These are phyloP conservation scores for Ceratobasidium sp. DNA, from an alignment of 1,284 basidiomycete species.

Conservation along the genomic window DNA sequence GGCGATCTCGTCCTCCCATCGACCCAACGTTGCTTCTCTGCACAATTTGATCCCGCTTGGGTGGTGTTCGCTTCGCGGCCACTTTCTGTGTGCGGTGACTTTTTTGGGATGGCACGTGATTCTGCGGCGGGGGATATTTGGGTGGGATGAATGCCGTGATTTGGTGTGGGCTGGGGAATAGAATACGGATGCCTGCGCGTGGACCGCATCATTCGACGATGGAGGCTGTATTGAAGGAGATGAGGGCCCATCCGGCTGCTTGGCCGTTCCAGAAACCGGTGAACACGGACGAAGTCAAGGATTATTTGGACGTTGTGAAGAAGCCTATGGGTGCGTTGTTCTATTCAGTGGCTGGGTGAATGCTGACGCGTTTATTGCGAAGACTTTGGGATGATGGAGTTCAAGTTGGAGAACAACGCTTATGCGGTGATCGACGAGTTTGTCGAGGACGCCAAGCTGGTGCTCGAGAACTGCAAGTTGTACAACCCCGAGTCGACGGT, in stretches of 20 bases:
- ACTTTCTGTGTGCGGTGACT: background rate
- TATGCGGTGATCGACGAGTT: constrained; percentile 85
- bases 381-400: constrained; percentile 94
- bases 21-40: no score
- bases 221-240: constrained; percentile 84
- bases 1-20: no score
- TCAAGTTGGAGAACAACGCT: constrained; percentile 85
- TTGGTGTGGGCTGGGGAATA: constrained; percentile 45
- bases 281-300: constrained; percentile 82
- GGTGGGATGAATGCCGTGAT: background rate
- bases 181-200: constrained; percentile 63
- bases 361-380: constrained; percentile 33
- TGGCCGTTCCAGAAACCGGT: constrained; percentile 93
- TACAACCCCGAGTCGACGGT: constrained; percentile 91
- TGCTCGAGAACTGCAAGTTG: constrained; percentile 90
- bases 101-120: background rate
- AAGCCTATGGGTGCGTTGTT: constrained; percentile 85
- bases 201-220: constrained; percentile 71
- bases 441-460: constrained; percentile 80
- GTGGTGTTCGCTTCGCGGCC: background rate
- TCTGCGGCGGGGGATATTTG: constrained; percentile 10
- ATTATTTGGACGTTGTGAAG: constrained; percentile 93
- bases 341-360: background rate
- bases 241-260: constrained; percentile 81
- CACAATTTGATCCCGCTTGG: no score